These are phyloP conservation scores for Akanthomyces uredinophilus DNA, from an alignment of 2,329 filamentous ascomycete genomes.

Conservation along the genomic window DNA sequence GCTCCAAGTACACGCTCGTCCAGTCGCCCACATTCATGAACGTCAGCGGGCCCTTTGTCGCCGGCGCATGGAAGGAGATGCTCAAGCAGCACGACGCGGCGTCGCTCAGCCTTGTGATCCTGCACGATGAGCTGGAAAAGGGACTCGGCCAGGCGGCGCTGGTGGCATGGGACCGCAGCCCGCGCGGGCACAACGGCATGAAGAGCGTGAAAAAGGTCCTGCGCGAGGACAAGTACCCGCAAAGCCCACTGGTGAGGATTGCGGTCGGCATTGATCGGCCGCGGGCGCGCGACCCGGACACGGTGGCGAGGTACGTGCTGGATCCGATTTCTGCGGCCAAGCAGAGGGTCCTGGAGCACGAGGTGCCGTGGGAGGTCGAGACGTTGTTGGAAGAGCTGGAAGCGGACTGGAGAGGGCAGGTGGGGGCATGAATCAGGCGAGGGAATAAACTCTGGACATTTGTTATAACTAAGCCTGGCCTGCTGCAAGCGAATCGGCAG, in stretches of 20 bases:
- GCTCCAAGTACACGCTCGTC: conserved; percentile 58
- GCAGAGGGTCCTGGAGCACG: conserved; percentile 43
- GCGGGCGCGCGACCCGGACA: conserved; percentile 55
- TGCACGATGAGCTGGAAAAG: conserved; percentile 86
- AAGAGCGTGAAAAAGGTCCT: conserved; percentile 58
- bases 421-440: neutral
- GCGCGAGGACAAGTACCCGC: conserved; percentile 34
- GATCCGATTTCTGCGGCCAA: conserved; percentile 55
- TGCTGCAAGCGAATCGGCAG: neutral
- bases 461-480: neutral
- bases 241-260: conserved; percentile 52
- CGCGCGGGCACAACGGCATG: conserved; percentile 69
- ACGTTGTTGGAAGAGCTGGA: conserved; percentile 44
- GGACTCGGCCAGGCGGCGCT: conserved; percentile 62
- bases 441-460: neutral
- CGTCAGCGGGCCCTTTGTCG: conserved; percentile 66
- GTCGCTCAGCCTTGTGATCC: conserved; percentile 57
- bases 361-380: conserved; percentile 48
- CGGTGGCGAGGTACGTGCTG: conserved; percentile 75
- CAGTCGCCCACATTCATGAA: conserved; percentile 83
- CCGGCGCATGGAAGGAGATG: conserved; percentile 58
- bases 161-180: conserved; percentile 57
- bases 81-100: conserved; percentile 32
- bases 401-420: conserved; percentile 31
- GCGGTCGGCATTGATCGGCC: conserved; percentile 87